Evolutionary conservation across 2,329 filamentous ascomycete species (phyloP), one percentile per base, ranked within the genome.

Genomic region (Chrysoporthe cubensis): DNA sequence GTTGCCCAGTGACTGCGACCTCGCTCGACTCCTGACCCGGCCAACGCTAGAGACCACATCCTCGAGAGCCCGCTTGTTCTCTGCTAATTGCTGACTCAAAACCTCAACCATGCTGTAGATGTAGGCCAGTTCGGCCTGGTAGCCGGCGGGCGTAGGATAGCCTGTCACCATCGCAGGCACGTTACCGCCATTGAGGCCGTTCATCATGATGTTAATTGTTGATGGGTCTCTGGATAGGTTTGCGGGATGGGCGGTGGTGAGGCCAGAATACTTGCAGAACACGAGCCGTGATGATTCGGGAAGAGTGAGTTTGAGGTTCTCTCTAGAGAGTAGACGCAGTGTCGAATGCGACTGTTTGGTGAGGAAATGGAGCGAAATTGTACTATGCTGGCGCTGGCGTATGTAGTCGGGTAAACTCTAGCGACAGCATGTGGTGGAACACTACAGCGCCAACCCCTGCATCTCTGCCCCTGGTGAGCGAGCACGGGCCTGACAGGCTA

Each of bases 61-160:
- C 71, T 89, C 86, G n/a, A 87, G 85, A 48, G 86, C 84, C 54
- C 84, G 82, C 71, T 86, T 82, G 75, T 89, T 89, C 63, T 89
- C 86, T 14, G 87, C 84, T 42, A 90, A 81, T 74, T 89, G 86
- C 44, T 85, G 84, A 73, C 87, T 89, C 60, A 90, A 81, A 75
- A 89, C 87, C 74, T 91, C 88, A 13, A 91, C 88, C 85, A 90
- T 88, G 71, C 83, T 82, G 75, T 90, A 90, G 74, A 91, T 89
- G 77, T 89, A 88, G 75, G 89, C 89, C 69, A 91, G 83, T 77
- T 91, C 88, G 64, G 88, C 85, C 76, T 90, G 88, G 75, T 91
- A 88, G 60, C 88, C 88, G 21, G 88, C 88, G n/a, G 88, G 88
- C 18, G 86, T 88, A 16, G 88, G 87, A 57, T 84, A 81, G 60